Evolutionary conservation across 2,329 filamentous ascomycete genomes (phyloP), one percentile per base, ranked within the genome.

Genomic region (Paraconiothyrium sp.): DNA sequence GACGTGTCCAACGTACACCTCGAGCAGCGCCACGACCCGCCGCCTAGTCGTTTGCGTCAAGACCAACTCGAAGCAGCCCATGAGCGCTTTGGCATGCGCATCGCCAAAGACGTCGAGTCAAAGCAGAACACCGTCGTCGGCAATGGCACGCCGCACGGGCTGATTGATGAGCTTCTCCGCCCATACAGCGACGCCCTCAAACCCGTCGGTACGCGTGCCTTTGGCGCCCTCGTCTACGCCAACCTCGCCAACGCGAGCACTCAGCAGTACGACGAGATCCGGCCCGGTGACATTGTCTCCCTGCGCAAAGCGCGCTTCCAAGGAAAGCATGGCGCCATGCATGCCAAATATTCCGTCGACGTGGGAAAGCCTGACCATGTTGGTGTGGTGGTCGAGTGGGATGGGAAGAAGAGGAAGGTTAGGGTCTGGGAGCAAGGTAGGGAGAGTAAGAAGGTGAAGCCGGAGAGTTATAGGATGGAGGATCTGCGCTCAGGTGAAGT

Each of bases 381-480:
- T 0, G 95, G 88, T 2, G 83, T 99, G 2, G 94, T 99, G 4
- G 88, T 93, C 10, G 95, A 99, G 78, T 99, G 95, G 95, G 95
- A 99, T 78, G 95, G 95, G 3, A 97, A 93, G 44, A 97, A 97
- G 87, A 97, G 97, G 86, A 97, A 98, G 85, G 90, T 99, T 30
- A 84, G 94, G 32, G 94, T 90, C 1, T 98, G 93, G 92, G 95
- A 98, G 79, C 95, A 99, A 77, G 94, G 94, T 0, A 84, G 94
- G 14, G 94, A 98, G 82, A 94, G 89, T 77, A 94, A 91, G 79
- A 98, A 97, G 84, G 90, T 96, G 58, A 95, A 96, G 83, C 83
- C 92, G 63, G 94, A 98, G 84, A 97, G 93, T 80, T 98, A 94
- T 82, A 92, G 94, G 82, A 85, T 99, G 63, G 93, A 94, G 48